Percentiles rank a stretch among this genome's conserved stretches.
These are phyloP conservation scores for Alloteropsis semialata DNA, from an alignment of 176 grass and related monocot species.

Conservation along the genomic window DNA sequence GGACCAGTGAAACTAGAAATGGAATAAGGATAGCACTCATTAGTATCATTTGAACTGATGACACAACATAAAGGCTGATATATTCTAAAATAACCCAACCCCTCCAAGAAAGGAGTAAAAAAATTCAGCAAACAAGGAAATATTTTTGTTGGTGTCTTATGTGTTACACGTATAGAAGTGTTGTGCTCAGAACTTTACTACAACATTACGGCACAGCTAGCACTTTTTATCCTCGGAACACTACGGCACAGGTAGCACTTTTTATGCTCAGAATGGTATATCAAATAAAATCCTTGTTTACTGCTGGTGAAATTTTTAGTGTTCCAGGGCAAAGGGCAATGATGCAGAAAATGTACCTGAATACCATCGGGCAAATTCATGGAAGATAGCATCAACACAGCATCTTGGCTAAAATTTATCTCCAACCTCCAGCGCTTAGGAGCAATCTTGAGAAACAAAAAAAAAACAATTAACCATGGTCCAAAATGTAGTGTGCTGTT, in stretches of 20 bases:
- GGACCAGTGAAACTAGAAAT: neutral
- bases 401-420: slow-evolving; percentile 92
- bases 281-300: neutral
- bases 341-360: slow-evolving; percentile 55
- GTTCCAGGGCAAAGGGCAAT: neutral
- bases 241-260: too few species aligned
- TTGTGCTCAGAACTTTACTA: neutral
- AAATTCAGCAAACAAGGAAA: neutral
- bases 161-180: neutral
- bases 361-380: slow-evolving; percentile 95
- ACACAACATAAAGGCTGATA: neutral
- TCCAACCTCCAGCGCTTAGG: slow-evolving; percentile 90
- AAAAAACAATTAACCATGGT: neutral
- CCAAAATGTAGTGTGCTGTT: neutral
- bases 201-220: neutral
- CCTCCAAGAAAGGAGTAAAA: neutral
- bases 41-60: neutral
- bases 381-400: slow-evolving; percentile 95
- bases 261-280: neutral
- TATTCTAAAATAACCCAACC: neutral
- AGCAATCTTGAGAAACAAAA: slow-evolving; percentile 54
- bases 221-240: neutral
- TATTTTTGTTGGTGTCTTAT: neutral
- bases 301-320: neutral
- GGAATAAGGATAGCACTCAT: neutral